phyloP scores from a whole-genome alignment of 106 monocot genomes.

The Amphibolis antarctica region DNA sequence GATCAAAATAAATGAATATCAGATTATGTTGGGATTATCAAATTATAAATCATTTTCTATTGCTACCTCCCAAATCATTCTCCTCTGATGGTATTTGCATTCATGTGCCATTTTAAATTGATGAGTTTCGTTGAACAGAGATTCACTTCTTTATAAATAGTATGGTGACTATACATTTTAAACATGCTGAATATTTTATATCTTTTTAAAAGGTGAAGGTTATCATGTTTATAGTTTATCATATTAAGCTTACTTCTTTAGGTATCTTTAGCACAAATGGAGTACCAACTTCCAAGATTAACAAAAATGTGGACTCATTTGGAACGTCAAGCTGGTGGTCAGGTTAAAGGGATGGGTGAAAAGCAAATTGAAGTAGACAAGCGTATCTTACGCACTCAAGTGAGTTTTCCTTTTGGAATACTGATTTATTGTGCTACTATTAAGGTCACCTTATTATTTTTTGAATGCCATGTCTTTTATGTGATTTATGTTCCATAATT shows the following conservation, averaged over 20 bases:
- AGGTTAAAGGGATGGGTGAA: constrained; percentile 99
- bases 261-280: constrained; percentile 99
- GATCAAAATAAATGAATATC: too few relatives aligned
- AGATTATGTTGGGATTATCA: too few relatives aligned
- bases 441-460: background rate
- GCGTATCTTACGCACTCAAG: constrained; percentile 88
- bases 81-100: too few relatives aligned
- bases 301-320: constrained; percentile 98
- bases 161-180: too few relatives aligned
- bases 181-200: too few relatives aligned
- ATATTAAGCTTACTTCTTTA: constrained; percentile 12
- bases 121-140: too few relatives aligned
- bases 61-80: too few relatives aligned
- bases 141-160: too few relatives aligned
- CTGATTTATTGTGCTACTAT: background rate
- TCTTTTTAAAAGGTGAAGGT: too few relatives aligned
- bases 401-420: constrained; percentile 17
- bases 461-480: background rate
- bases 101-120: too few relatives aligned
- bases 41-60: too few relatives aligned
- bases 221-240: too few relatives aligned
- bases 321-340: constrained; percentile 93
- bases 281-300: constrained; percentile 92
- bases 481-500: background rate
- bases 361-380: constrained; percentile 99